A percentile compares a stretch with the other conserved stretches of the same genome.
Conservation (phyloP, 345 rosid species). For the Hypericum androsaemum region DNA sequence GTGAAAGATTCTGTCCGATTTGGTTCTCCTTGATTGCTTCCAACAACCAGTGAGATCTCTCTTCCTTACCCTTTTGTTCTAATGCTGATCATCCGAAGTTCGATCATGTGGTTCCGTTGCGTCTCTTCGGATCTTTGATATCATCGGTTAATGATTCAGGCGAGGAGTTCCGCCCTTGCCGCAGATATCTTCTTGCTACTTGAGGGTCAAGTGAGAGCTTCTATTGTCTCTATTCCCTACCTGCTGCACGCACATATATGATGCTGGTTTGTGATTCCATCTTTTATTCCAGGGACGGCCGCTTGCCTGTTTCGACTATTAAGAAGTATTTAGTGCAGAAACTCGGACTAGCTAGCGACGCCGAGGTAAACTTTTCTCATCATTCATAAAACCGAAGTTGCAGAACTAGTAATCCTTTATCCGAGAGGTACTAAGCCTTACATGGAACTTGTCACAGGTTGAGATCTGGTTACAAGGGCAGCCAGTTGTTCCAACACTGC, state of each 20-base stretch:
- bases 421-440: no score
- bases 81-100: background rate
- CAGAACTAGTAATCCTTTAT: no score
- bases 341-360: constrained; percentile 31
- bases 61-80: background rate
- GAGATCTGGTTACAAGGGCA: constrained; percentile 32
- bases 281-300: constrained; percentile 26
- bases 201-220: constrained; percentile 36
- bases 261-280: background rate
- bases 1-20: no score
- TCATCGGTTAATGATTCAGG: constrained; percentile 22
- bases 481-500: constrained; percentile 27
- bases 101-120: background rate
- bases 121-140: constrained; percentile 8
- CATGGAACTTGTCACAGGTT: constrained; percentile 31
- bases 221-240: background rate
- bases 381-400: background rate
- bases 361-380: constrained; percentile 25
- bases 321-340: constrained; percentile 30
- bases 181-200: constrained; percentile 35
- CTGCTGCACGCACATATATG: background rate
- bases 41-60: constrained; percentile 23
- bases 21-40: no score
- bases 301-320: constrained; percentile 27
- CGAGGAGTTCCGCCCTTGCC: constrained; percentile 27